Evolutionary conservation across 345 rosid species (phyloP), one percentile per base, ranked within the genome.

Genomic region (Acer yangbiense): DNA sequence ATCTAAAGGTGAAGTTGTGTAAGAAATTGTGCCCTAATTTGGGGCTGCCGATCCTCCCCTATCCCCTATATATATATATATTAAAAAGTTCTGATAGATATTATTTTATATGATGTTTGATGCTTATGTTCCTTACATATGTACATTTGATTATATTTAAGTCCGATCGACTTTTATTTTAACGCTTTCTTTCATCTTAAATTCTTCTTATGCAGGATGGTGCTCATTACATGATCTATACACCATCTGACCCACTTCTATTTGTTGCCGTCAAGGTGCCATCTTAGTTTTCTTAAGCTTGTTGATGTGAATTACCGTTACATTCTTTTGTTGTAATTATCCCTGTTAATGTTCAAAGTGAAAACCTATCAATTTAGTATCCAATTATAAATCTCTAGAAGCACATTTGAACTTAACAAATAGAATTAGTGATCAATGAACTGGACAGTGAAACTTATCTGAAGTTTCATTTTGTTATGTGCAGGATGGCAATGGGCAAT

Each of bases 171-270:
- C 10, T 76, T 11, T 55, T 32, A 7, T 65, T 35, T 46, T 61
- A 72, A 20, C 11, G 29, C 57, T 61, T 60, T 76, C 39, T 21
- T 41, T 66, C 54, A 76, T 54, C 25, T 16, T 21, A 32, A 63
- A n/a, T 13, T 69, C 75, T 65, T 46, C 61, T 81, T 68, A 58
- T 81, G 75, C 93, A 95, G 98, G 98, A 93, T 83, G 98, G 98
- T 75, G 83, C 92, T 68, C 97, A 95, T 87, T 95, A 89, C 86
- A 95, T 93, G 97, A 89, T 93, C 27, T 95, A 93, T 82, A 95
- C 98, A 46, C 90, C 90, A 57, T 82, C 87, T 0, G 93, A 92
- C 82, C 97, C 98, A 46, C 92, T 92, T 86, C 93, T 90, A 63
- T 94, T 94, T 76, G 94, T 94, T 81, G 98, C 94, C 63, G 86